Percentiles rank a stretch among this genome's conserved stretches.
phyloP scores from a whole-genome alignment of 2,329 filamentous ascomycete species.

The Colletotrichum karsti region DNA sequence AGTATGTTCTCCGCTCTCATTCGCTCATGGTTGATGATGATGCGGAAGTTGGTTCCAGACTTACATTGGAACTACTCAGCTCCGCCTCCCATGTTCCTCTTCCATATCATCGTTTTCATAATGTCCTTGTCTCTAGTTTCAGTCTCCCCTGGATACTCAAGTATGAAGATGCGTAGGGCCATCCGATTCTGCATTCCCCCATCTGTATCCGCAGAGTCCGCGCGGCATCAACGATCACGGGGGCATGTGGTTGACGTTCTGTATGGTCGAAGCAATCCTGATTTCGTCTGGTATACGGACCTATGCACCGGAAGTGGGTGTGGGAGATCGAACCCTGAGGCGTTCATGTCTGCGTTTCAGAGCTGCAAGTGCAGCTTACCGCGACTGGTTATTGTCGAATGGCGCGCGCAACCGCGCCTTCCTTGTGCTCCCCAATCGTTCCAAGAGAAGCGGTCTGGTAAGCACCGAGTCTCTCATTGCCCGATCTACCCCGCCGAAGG shows the following conservation, averaged over 20 bases:
- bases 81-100: slow-evolving; percentile 1
- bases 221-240: slow-evolving; percentile 7
- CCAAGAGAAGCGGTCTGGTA: neutral
- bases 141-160: neutral
- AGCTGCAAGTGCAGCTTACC: slow-evolving; percentile 11
- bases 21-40: slow-evolving; percentile 12
- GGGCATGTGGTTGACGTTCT: neutral
- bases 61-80: slow-evolving; percentile 7
- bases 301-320: neutral
- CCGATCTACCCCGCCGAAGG: neutral
- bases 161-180: neutral
- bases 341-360: slow-evolving; percentile 28
- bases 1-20: neutral
- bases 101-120: neutral
- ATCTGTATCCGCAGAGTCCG: neutral
- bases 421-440: neutral
- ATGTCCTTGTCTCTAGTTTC: neutral
- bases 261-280: neutral
- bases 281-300: neutral
- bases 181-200: neutral
- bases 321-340: slow-evolving; percentile 6
- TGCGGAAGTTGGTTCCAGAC: slow-evolving; percentile 8
- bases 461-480: neutral
- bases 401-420: neutral
- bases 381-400: slow-evolving; percentile 18